A percentile compares a stretch with the other conserved stretches of the same genome.
phyloP scores from a whole-genome alignment of 805 yeast species.

The Candida boidinii region DNA sequence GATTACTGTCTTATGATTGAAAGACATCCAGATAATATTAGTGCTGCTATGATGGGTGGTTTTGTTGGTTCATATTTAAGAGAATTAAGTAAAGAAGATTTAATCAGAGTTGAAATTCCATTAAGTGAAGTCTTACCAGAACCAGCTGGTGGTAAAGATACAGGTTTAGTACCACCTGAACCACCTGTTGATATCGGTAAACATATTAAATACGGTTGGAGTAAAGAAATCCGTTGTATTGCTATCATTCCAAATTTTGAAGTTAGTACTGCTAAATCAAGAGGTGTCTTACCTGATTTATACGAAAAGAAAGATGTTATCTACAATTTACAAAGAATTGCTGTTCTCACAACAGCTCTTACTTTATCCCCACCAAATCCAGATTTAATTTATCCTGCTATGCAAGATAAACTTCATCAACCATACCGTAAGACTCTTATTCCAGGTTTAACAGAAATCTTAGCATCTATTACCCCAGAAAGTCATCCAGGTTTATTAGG shows the following conservation, averaged over 20 bases:
- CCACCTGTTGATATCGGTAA: conserved; percentile 88
- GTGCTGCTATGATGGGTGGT: conserved; percentile 99
- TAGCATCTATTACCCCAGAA: conserved; percentile 71
- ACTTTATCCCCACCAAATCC: conserved; percentile 80
- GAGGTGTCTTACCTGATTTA: conserved; percentile 80
- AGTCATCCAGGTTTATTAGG: conserved; percentile 84
- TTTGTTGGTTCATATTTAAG: conserved; percentile 93
- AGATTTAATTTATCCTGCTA: conserved; percentile 79
- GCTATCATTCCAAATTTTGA: conserved; percentile 93
- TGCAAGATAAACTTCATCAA: conserved; percentile 96
- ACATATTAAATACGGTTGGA: conserved; percentile 81
- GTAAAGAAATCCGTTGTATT: conserved; percentile 72
- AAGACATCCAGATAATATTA: conserved; percentile 96
- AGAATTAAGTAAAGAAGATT: conserved; percentile 65
- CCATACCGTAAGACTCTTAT: conserved; percentile 90
- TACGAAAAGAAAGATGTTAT: conserved; percentile 78
- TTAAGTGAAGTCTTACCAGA: conserved; percentile 77
- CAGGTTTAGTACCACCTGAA: conserved; percentile 62
- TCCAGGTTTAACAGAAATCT: conserved; percentile 82
- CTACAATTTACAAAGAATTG: conserved; percentile 88
- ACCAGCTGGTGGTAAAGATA: conserved; percentile 61
- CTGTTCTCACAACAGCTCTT: conserved; percentile 86
- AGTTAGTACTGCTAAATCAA: conserved; percentile 83
- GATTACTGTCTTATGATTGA: conserved; percentile 96
- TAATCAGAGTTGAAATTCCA: conserved; percentile 73